Conservation (phyloP, 2,329 filamentous ascomycete genomes). For the Magnaporthiopsis poae region DNA sequence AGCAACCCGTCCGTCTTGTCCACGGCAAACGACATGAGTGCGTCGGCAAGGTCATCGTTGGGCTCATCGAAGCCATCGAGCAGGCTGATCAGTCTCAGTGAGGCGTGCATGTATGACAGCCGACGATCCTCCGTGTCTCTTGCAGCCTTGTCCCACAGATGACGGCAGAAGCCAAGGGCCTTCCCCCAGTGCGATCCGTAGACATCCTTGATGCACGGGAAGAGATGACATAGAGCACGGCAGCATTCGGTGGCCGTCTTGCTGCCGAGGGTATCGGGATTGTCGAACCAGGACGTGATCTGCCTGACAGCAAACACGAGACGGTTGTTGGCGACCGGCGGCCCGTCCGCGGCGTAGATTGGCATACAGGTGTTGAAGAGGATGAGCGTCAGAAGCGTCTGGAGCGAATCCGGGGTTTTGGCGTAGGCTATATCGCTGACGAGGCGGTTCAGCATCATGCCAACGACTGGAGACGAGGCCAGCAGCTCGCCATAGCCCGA, state of each 20-base stretch:
- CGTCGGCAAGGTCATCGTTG: constrained; percentile 79
- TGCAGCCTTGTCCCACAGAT: constrained; percentile 43
- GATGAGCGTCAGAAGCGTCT: constrained; percentile 39
- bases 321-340: constrained; percentile 56
- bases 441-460: constrained; percentile 48
- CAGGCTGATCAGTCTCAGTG: constrained; percentile 58
- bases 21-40: constrained; percentile 51
- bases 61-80: constrained; percentile 58
- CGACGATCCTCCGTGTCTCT: constrained; percentile 34
- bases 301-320: constrained; percentile 76
- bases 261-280: constrained; percentile 32
- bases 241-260: constrained; percentile 41
- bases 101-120: constrained; percentile 58
- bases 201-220: constrained; percentile 68
- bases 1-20: constrained; percentile 49
- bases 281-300: constrained; percentile 60
- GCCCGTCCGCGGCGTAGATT: constrained; percentile 40
- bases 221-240: constrained; percentile 47
- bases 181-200: constrained; percentile 83
- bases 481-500: constrained; percentile 42
- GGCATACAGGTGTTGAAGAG: constrained; percentile 43
- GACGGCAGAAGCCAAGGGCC: constrained; percentile 47
- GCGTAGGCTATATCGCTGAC: constrained; percentile 51
- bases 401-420: constrained; percentile 27
- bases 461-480: constrained; percentile 36